Percentiles rank a stretch among this genome's conserved stretches.
phyloP scores from a whole-genome alignment of 805 yeast species.

The Yarrowia hollandica region DNA sequence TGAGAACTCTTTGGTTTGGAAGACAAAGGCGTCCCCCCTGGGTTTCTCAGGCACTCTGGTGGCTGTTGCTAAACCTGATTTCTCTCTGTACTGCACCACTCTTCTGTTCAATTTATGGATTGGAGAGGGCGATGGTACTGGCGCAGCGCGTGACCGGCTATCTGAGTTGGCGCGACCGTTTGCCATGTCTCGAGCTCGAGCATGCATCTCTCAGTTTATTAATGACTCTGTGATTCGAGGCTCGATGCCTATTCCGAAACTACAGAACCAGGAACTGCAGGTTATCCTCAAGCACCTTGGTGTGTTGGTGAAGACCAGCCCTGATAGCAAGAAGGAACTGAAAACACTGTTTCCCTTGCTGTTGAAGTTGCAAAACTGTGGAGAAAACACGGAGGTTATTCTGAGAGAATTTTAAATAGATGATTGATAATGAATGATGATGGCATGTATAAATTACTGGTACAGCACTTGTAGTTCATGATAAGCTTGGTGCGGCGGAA shows the following conservation, averaged over 20 bases:
- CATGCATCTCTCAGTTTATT: constrained; percentile 16
- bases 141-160: neutral
- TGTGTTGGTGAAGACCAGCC: neutral
- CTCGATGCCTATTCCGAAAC: constrained; percentile 25
- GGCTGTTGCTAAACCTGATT: constrained; percentile 14
- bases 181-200: constrained; percentile 14
- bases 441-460: no score
- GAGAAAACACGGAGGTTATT: constrained; percentile 21
- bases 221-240: constrained; percentile 21
- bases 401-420: constrained; percentile 16
- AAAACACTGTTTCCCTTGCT: constrained; percentile 16
- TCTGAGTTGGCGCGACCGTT: neutral
- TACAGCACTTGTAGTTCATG: no score
- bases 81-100: constrained; percentile 12
- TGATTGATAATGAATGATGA: neutral
- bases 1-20: constrained; percentile 25
- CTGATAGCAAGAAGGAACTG: constrained; percentile 10
- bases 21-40: constrained; percentile 2
- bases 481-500: no score
- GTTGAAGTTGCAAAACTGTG: constrained; percentile 4
- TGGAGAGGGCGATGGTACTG: constrained; percentile 21
- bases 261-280: constrained; percentile 15
- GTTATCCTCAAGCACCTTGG: constrained; percentile 1
- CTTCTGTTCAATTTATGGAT: constrained; percentile 5
- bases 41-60: constrained; percentile 16